Conservation (phyloP, 2,329 filamentous ascomycete genomes). For the Pyrenophora graminea region DNA sequence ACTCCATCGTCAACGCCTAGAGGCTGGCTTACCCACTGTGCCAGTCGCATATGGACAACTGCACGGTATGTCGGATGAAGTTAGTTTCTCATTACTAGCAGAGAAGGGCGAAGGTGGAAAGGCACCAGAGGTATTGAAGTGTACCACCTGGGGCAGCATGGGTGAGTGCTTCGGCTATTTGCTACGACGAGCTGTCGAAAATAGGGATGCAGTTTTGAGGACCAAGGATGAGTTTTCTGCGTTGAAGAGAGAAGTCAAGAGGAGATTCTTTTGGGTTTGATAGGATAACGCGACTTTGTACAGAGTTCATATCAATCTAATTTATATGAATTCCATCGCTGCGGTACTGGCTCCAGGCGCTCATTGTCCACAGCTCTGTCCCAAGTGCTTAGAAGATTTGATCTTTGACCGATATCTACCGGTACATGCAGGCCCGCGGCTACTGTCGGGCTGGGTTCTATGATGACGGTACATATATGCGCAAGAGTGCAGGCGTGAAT, state of each 20-base stretch:
- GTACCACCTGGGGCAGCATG: constrained; percentile 61
- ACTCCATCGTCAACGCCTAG: constrained; percentile 47
- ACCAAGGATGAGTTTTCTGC: constrained; percentile 39
- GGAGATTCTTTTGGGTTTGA: constrained; percentile 24
- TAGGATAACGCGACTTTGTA: no score
- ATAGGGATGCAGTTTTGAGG: constrained; percentile 62
- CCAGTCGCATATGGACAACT: constrained; percentile 74
- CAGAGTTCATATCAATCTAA: neutral
- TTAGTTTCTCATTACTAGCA: constrained; percentile 60
- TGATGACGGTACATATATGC: no score
- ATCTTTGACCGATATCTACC: no score
- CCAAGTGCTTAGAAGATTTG: no score
- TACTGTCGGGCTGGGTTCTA: no score
- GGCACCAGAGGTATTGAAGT: constrained; percentile 58
- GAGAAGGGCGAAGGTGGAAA: constrained; percentile 36
- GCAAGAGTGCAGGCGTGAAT: no score
- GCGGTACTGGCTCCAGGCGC: neutral
- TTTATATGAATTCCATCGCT: neutral
- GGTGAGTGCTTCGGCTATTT: constrained; percentile 80
- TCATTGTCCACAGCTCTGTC: neutral
- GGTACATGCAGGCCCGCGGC: no score
- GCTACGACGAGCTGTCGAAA: constrained; percentile 61
- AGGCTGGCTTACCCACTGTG: constrained; percentile 50
- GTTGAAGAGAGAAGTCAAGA: constrained; percentile 30
- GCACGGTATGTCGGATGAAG: constrained; percentile 94